phyloP scores from a whole-genome alignment of 495 filamentous ascomycete genomes.

The Neurospora sp. region DNA sequence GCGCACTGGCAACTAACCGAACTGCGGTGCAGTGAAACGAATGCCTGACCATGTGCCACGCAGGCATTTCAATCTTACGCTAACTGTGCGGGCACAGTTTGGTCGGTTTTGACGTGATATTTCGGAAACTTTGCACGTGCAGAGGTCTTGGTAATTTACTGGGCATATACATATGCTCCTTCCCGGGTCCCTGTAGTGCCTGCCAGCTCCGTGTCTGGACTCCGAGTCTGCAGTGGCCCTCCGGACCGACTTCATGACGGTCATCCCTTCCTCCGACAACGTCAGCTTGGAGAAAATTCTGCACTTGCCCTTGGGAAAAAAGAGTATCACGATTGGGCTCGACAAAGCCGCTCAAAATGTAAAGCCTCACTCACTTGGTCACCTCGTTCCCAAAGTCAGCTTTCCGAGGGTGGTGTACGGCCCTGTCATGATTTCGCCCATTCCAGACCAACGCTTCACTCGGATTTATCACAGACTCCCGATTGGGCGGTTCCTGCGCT shows the following conservation, averaged over 20 bases:
- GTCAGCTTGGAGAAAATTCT: neutral
- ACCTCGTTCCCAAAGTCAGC: neutral
- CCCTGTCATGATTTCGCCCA: neutral
- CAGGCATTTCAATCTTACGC: neutral
- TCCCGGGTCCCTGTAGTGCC: neutral
- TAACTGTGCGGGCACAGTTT: conserved; percentile 11
- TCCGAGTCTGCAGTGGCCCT: neutral
- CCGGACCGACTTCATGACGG: neutral
- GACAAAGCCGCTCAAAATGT: neutral
- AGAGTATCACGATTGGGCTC: neutral
- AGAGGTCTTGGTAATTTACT: neutral
- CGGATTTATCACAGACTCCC: neutral
- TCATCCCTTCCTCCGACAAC: neutral
- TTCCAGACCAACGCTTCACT: neutral
- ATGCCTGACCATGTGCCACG: neutral
- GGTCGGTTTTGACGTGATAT: neutral
- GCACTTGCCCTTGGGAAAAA: neutral
- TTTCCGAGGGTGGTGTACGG: neutral
- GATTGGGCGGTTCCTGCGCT: neutral
- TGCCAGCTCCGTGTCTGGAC: neutral
- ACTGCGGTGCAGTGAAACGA: neutral
- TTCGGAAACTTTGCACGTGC: neutral
- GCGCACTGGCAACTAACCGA: neutral
- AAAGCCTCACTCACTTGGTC: neutral
- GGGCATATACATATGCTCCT: neutral